Base-by-base conservation (phyloP, 129 eudicot species). In the Pulicaria dysenterica region DNA sequence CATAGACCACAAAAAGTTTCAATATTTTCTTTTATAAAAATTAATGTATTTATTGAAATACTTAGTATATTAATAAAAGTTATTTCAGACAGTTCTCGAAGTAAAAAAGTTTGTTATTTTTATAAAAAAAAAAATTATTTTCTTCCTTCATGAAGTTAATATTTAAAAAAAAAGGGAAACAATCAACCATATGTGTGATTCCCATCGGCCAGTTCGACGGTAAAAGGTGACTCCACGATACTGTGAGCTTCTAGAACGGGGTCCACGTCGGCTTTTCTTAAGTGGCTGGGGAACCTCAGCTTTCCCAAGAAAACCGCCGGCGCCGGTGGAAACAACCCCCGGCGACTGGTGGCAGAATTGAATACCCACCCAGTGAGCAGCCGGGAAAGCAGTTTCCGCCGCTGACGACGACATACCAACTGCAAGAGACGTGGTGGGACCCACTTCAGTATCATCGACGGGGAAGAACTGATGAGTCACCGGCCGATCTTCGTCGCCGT, bases 121-220 rank as follows among this genome's bases (percentile, higher is more conserved):
- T 24, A 0, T 24, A 24, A 24, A 24, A 0, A 24, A 24, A 1
- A 24, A 24, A n/a, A n/a, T n/a, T n/a, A n/a, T 24, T 24, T 24
- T 24, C 31, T 24, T 24, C 31, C 31, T 24, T 24, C 31, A 24
- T 24, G 31, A 24, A 24, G 31, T 24, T 24, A 24, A 0, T 24
- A 8, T 56, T 42, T 6, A 2, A n/a, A 56, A 63, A 50, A 71
- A 61, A 58, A 19, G 54, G 24, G 37, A 38, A 13, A 68, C 75
- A 57, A 69, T 55, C 12, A 60, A 90, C 99, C 99, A 94, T 79
- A 94, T 94, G 40, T 94, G 99, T 11, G 99, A 90, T 75, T 93
- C 98, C 98, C 98, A 93, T 17, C 98, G 92, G 80, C 98, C 98
- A 50, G 98, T 93, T 53, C 99, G 83, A 75, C 99, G 92, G 86